A percentile compares a stretch with the other conserved stretches of the same genome.
Conservation (phyloP, 2,329 filamentous ascomycete genomes). For the Incumbomyces delicatus region DNA sequence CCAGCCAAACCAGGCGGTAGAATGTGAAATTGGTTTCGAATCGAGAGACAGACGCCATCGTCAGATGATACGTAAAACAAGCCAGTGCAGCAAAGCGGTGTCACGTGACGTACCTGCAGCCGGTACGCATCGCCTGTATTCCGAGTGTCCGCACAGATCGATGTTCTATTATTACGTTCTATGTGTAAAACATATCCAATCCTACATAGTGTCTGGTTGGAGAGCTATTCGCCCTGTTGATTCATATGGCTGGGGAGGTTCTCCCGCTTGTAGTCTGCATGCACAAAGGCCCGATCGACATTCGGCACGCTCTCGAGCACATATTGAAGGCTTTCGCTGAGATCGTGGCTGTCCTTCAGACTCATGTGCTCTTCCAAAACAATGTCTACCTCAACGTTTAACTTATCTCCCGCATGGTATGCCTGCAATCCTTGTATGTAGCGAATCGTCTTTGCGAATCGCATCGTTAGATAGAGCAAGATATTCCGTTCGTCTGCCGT, state of each 20-base stretch:
- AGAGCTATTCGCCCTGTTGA: slow-evolving; percentile 12
- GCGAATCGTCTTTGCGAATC: slow-evolving; percentile 78
- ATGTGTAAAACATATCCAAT: too few species aligned
- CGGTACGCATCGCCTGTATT: too few species aligned
- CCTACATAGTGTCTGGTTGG: too few species aligned
- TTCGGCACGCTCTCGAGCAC: slow-evolving; percentile 75
- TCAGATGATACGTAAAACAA: too few species aligned
- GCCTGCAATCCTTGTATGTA: slow-evolving; percentile 78
- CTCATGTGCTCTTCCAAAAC: slow-evolving; percentile 68
- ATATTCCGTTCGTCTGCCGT: slow-evolving; percentile 75
- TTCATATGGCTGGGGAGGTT: slow-evolving; percentile 35
- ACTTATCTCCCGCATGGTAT: slow-evolving; percentile 76
- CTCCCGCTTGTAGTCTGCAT: slow-evolving; percentile 32
- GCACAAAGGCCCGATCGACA: slow-evolving; percentile 63
- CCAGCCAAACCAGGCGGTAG: too few species aligned
- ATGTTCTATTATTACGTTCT: too few species aligned
- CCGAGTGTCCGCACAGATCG: too few species aligned
- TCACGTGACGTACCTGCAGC: too few species aligned
- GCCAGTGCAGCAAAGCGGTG: too few species aligned
- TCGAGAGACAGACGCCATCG: too few species aligned
- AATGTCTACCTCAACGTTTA: slow-evolving; percentile 75
- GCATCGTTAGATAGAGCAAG: slow-evolving; percentile 82
- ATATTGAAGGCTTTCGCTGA: slow-evolving; percentile 70
- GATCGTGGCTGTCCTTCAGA: slow-evolving; percentile 70
- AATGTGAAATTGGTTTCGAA: too few species aligned